Conservation (phyloP, 139 green algal genomes). For the Ettlia oleoabundans region DNA sequence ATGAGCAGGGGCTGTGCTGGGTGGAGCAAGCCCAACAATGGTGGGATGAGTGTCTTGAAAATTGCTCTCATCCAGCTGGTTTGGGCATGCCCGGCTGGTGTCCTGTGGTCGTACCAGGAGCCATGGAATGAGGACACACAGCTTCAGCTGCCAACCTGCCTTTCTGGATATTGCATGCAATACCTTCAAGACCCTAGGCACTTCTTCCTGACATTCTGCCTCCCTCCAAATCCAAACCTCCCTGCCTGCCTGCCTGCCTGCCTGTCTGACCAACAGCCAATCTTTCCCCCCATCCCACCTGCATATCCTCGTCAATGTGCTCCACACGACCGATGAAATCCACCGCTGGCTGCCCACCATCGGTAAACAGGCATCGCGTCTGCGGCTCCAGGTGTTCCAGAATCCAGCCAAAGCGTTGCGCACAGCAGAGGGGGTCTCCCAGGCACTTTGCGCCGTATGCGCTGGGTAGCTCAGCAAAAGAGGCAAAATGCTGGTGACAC, state of each 20-base stretch:
- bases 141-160: no score
- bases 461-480: conserved; percentile 1
- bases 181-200: no score
- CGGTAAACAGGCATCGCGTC: background rate
- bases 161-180: no score
- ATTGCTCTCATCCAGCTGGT: no score
- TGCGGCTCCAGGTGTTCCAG: conserved; percentile 33
- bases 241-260: background rate
- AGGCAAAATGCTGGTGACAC: conserved; percentile 4
- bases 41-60: no score
- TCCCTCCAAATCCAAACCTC: background rate
- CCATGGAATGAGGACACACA: no score
- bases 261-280: background rate
- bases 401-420: conserved; percentile 23
- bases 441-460: conserved; percentile 24
- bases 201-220: no score
- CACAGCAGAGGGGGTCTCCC: conserved; percentile 6
- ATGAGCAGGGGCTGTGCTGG: background rate
- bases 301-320: conserved; percentile 9
- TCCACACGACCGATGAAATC: conserved; percentile 19
- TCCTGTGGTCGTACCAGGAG: no score
- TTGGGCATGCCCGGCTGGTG: no score
- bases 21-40: background rate
- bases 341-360: background rate
- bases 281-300: background rate